Conservation (phyloP, 1,284 basidiomycete genomes). For the Stygiomarasmius scandens region DNA sequence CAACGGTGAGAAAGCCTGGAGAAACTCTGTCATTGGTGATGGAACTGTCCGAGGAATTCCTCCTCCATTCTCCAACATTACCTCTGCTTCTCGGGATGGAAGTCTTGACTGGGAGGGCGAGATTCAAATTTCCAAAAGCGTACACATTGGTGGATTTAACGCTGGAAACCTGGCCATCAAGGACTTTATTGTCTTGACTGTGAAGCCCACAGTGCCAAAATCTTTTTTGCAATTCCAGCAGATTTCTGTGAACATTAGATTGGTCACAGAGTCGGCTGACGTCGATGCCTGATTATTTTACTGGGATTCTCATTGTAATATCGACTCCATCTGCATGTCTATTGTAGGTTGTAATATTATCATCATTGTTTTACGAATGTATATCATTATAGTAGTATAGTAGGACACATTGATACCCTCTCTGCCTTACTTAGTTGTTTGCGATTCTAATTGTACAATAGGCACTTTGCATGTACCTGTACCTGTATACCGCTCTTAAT, state of each 20-base stretch:
- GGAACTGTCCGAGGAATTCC: constrained; percentile 11
- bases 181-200: constrained; percentile 55
- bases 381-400: no score
- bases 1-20: constrained; percentile 10
- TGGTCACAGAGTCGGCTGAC: constrained; percentile 53
- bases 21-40: constrained; percentile 11
- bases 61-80: constrained; percentile 7
- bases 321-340: no score
- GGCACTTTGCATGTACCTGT: background rate
- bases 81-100: background rate
- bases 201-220: constrained; percentile 30
- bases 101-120: constrained; percentile 38
- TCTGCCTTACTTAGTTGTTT: background rate
- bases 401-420: background rate
- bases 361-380: no score
- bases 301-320: no score
- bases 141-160: constrained; percentile 27
- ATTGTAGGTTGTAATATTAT: no score
- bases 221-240: constrained; percentile 39
- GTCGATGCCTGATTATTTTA: constrained; percentile 25
- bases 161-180: constrained; percentile 28
- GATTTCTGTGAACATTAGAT: constrained; percentile 47
- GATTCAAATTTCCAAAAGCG: constrained; percentile 22
- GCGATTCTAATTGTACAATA: background rate
- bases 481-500: no score